These are phyloP conservation scores for Xanthoceras sorbifolium DNA, from an alignment of 345 rosid species.

Conservation along the genomic window DNA sequence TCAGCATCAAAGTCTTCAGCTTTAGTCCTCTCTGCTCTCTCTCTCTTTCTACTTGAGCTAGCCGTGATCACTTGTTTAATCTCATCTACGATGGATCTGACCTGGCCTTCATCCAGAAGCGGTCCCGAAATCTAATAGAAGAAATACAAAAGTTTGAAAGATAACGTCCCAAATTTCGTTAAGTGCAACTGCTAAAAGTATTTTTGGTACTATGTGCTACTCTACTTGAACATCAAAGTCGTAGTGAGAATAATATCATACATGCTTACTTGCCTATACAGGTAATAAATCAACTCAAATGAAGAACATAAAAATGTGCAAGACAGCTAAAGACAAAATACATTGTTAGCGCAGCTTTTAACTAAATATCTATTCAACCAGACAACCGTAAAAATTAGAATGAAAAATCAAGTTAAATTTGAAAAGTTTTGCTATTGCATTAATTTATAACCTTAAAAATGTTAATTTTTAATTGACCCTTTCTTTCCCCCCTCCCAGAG, in stretches of 20 bases:
- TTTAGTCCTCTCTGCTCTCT: constrained; percentile 88
- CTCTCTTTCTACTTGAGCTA: constrained; percentile 92
- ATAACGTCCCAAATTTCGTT: background rate
- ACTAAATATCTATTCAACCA: background rate
- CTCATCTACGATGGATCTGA: constrained; percentile 89
- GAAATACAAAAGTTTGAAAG: constrained; percentile 16
- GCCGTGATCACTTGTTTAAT: constrained; percentile 91
- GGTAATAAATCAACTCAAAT: background rate
- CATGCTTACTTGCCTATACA: background rate
- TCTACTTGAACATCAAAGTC: background rate
- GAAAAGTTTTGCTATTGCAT: background rate
- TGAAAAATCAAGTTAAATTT: background rate
- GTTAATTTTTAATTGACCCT: background rate
- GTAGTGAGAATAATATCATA: background rate
- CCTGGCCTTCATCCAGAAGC: constrained; percentile 82
- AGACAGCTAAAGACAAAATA: background rate
- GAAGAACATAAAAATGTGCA: background rate
- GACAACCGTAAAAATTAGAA: background rate
- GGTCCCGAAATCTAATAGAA: constrained; percentile 74
- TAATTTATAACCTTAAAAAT: too few species aligned
- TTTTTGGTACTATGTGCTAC: too few species aligned
- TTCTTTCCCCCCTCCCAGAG: background rate
- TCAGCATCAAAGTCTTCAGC: constrained; percentile 99
- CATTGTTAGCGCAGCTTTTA: background rate
- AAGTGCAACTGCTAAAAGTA: background rate